These are phyloP conservation scores for Hanseniaspora singularis DNA, from an alignment of 805 yeast species.

Conservation along the genomic window DNA sequence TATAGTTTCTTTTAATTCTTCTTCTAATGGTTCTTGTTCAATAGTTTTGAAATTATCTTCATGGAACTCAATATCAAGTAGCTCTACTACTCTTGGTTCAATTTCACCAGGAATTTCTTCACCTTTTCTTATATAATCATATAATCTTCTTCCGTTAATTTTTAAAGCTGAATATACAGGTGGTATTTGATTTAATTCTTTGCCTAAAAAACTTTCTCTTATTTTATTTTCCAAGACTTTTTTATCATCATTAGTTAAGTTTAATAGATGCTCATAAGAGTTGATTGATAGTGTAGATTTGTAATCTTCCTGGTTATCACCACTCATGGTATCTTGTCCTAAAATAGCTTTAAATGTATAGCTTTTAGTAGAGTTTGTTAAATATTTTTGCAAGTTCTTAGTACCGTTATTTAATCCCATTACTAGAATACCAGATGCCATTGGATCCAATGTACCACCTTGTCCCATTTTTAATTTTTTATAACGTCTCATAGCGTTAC, in stretches of 20 bases:
- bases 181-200: slow-evolving; percentile 67
- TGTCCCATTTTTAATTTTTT: slow-evolving; percentile 82
- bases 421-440: slow-evolving; percentile 88
- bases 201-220: slow-evolving; percentile 59
- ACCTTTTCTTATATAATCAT: slow-evolving; percentile 87
- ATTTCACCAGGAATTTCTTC: slow-evolving; percentile 66
- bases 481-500: slow-evolving; percentile 36
- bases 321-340: slow-evolving; percentile 87
- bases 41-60: slow-evolving; percentile 19
- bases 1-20: neutral
- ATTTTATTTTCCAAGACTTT: slow-evolving; percentile 33
- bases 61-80: slow-evolving; percentile 42
- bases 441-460: slow-evolving; percentile 94
- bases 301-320: slow-evolving; percentile 58
- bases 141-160: slow-evolving; percentile 85
- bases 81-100: slow-evolving; percentile 56
- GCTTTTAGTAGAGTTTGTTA: slow-evolving; percentile 62
- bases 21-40: neutral
- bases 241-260: neutral
- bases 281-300: slow-evolving; percentile 41
- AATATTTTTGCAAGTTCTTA: slow-evolving; percentile 57
- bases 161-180: slow-evolving; percentile 91
- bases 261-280: slow-evolving; percentile 43
- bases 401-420: slow-evolving; percentile 92
- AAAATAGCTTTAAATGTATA: slow-evolving; percentile 76